Percentiles rank a stretch among this genome's conserved stretches.
Evolutionary conservation across 371 early-diverging fungal genomes (phyloP).

Genomic region (Globomyces sp.): DNA sequence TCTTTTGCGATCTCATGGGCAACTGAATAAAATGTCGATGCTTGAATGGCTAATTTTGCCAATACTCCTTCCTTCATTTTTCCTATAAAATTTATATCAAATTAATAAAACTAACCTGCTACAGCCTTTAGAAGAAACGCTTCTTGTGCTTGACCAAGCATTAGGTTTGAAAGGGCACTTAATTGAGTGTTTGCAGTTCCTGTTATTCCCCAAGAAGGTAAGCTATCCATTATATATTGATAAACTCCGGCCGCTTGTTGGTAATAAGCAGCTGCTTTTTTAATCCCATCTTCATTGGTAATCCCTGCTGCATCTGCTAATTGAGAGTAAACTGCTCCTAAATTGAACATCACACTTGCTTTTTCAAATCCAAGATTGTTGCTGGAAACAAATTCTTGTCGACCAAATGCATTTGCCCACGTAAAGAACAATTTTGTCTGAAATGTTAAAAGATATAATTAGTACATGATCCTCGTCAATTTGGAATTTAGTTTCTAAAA

Average conservation of each 20-base stretch:
- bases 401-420: constrained; percentile 34
- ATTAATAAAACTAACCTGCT: constrained; percentile 13
- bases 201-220: constrained; percentile 43
- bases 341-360: constrained; percentile 78
- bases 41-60: constrained; percentile 71
- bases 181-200: constrained; percentile 47
- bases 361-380: constrained; percentile 80
- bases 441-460: neutral
- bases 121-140: constrained; percentile 81
- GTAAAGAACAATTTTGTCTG: constrained; percentile 38
- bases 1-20: constrained; percentile 58
- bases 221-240: constrained; percentile 55
- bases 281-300: constrained; percentile 66
- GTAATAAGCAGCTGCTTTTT: constrained; percentile 70
- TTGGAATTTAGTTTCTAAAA: constrained; percentile 78
- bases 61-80: constrained; percentile 73
- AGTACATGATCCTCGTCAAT: constrained; percentile 62
- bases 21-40: constrained; percentile 66
- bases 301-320: constrained; percentile 66
- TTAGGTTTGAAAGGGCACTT: constrained; percentile 61
- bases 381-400: constrained; percentile 34
- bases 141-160: constrained; percentile 91
- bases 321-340: constrained; percentile 79
- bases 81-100: constrained; percentile 40
- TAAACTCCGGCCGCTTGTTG: constrained; percentile 75